These are phyloP conservation scores for Kentomonas sorsogonicus DNA, from an alignment of 208 protist species.

Conservation along the genomic window DNA sequence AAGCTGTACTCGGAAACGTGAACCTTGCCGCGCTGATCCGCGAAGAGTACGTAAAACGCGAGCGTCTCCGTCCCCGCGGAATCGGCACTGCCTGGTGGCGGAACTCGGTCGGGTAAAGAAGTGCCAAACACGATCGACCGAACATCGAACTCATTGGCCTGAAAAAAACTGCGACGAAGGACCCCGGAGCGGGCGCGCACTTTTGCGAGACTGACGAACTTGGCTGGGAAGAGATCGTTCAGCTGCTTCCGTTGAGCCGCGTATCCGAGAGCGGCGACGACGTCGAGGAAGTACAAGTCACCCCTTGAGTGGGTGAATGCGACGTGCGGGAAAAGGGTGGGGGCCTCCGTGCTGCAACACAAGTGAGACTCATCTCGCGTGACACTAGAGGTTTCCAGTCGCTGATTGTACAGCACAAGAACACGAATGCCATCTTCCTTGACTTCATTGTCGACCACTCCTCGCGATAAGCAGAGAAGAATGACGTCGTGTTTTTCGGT, in stretches of 20 bases:
- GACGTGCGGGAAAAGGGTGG: too few species aligned
- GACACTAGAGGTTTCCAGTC: too few species aligned
- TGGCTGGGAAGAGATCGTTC: constrained; percentile 17
- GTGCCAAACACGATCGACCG: constrained; percentile 48
- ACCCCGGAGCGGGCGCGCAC: constrained; percentile 7
- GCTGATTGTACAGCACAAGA: too few species aligned
- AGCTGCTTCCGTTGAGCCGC: constrained; percentile 15
- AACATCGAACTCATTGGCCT: constrained; percentile 66
- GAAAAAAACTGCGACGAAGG: constrained; percentile 36
- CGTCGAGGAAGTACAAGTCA: constrained; percentile 57
- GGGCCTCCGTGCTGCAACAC: too few species aligned
- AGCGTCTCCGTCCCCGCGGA: too few species aligned
- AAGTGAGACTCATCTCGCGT: too few species aligned
- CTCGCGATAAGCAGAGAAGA: constrained; percentile 33
- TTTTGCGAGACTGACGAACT: constrained; percentile 10
- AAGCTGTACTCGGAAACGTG: constrained; percentile 62
- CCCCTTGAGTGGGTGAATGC: constrained; percentile 58
- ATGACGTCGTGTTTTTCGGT: constrained; percentile 72
- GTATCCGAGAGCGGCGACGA: constrained; percentile 40
- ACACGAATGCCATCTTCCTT: too few species aligned
- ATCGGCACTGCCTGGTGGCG: too few species aligned
- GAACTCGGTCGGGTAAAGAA: background rate
- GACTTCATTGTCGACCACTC: background rate
- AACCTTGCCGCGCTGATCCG: constrained; percentile 46
- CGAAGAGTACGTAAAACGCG: constrained; percentile 55